Evolutionary conservation across 768 basidiomycete genomes (phyloP).

Genomic region (Pleurotus giganteus): DNA sequence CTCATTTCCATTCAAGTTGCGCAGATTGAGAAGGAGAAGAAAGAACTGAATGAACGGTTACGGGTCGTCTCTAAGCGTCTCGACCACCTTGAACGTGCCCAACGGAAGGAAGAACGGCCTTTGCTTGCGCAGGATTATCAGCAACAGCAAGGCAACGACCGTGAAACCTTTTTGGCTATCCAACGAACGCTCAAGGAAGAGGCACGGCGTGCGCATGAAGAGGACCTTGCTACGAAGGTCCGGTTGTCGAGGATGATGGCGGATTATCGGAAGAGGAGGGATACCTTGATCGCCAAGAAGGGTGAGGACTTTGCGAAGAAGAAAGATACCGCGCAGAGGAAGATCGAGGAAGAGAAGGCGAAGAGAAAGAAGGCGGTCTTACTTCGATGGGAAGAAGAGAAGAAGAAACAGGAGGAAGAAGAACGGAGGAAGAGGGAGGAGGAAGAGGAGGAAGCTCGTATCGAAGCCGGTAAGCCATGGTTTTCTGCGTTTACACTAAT

Average conservation of each 20-base stretch:
- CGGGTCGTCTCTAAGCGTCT: conserved; percentile 85
- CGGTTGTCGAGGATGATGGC: conserved; percentile 69
- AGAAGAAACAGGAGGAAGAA: conserved; percentile 39
- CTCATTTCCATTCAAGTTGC: conserved; percentile 90
- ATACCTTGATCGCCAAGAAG: conserved; percentile 53
- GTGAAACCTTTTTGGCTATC: conserved; percentile 59
- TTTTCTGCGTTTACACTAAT: neutral
- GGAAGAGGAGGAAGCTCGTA: conserved; percentile 50
- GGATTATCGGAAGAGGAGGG: conserved; percentile 60
- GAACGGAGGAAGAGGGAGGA: conserved; percentile 36
- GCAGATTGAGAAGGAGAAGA: conserved; percentile 96
- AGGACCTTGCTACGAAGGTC: conserved; percentile 71
- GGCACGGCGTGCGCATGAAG: conserved; percentile 54
- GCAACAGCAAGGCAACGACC: conserved; percentile 77
- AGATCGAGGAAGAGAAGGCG: conserved; percentile 83
- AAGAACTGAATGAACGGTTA: conserved; percentile 76
- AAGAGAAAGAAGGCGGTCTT: conserved; percentile 59
- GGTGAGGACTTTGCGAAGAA: conserved; percentile 64
- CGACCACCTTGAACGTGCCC: conserved; percentile 94
- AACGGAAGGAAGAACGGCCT: conserved; percentile 89
- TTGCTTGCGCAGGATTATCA: conserved; percentile 86
- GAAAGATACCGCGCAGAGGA: conserved; percentile 55
- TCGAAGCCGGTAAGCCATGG: conserved; percentile 49
- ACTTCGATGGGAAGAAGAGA: conserved; percentile 60
- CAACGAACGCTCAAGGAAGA: conserved; percentile 58